Conservation (phyloP, 257 asterid genomes). For the Nicotiana paniculata region DNA sequence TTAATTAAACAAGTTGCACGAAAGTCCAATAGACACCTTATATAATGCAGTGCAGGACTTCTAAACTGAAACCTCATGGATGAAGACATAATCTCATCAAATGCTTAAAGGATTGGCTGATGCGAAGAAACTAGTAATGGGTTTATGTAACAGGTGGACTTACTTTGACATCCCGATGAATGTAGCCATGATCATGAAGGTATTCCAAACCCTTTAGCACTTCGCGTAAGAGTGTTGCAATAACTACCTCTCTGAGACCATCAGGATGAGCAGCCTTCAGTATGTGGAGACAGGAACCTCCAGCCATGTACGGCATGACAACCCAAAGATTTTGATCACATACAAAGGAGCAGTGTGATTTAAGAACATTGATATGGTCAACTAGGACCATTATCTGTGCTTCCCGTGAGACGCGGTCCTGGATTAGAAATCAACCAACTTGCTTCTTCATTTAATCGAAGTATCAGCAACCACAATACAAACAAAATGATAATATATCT, state of each 20-base stretch:
- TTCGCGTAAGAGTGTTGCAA: constrained; percentile 62
- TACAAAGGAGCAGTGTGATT: constrained; percentile 68
- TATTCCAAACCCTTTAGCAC: constrained; percentile 71
- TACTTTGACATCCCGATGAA: constrained; percentile 88
- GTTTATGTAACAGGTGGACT: constrained; percentile 3
- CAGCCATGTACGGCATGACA: constrained; percentile 86
- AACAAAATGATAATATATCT: background rate
- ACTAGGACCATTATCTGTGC: constrained; percentile 76
- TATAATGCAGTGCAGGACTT: background rate
- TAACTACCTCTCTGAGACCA: constrained; percentile 70
- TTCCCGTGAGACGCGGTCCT: constrained; percentile 79
- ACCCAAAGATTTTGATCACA: constrained; percentile 82
- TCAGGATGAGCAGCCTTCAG: constrained; percentile 79
- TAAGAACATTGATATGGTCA: constrained; percentile 69
- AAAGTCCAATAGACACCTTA: background rate
- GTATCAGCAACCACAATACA: background rate
- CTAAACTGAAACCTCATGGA: background rate
- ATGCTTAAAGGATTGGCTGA: background rate
- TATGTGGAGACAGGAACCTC: constrained; percentile 79
- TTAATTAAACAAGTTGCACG: background rate
- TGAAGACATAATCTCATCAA: background rate
- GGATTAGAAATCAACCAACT: constrained; percentile 6
- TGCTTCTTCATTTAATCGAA: background rate
- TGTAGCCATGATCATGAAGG: constrained; percentile 74
- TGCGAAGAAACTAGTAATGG: background rate